Base-by-base conservation (phyloP, 2,329 filamentous ascomycete genomes). In the Sarocladiaceae sp. region DNA sequence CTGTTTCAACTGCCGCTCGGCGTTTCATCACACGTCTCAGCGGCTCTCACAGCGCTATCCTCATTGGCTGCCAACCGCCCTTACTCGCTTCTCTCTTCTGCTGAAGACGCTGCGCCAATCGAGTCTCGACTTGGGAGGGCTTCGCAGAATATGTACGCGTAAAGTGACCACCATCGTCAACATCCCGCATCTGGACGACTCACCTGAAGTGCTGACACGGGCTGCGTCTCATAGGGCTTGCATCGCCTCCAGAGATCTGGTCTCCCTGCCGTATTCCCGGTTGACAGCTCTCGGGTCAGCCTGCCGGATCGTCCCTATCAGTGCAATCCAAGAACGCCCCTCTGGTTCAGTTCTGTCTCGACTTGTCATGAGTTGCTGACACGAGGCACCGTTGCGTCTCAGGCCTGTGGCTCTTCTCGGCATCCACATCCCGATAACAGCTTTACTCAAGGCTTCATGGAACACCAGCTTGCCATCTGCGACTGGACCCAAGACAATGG, bases 21-120 rank as follows among this genome's bases (percentile, higher is more conserved):
- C 27, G 40, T 43, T 43, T 43, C 40, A 43, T 33, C 29, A 21
- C 19, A 13, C 27, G 40, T 43, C 29, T 43, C 40, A 43, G 29
- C 21, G 23, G 37, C n/a, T 3, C 9, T 21, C 10, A 11, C 27
- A 6, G n/a, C 10, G 12, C 40, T 4, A 6, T 10, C 10, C 5
- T 33, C 26, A 43, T 33, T 43, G 40, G 40, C 27, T 33, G 27
- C 40, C 15, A 43, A 15, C 37, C 6, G 23, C 37, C 15, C 9
- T 6, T n/a, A 39, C 12, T 21, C 4, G 26, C 7, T 33, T 39
- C 19, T 15, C 16, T 16, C n/a, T 39, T 7, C 26, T 16, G 19
- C 20, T 39, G 34, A 4, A 9, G 21, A 26, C 21, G 15, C 20
- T n/a, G n/a, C n/a, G n/a, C n/a, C n/a, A n/a, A n/a, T n/a, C n/a